Evolutionary conservation across 2,329 filamentous ascomycete genomes (phyloP).

Genomic region (Tetracladium maxilliforme): DNA sequence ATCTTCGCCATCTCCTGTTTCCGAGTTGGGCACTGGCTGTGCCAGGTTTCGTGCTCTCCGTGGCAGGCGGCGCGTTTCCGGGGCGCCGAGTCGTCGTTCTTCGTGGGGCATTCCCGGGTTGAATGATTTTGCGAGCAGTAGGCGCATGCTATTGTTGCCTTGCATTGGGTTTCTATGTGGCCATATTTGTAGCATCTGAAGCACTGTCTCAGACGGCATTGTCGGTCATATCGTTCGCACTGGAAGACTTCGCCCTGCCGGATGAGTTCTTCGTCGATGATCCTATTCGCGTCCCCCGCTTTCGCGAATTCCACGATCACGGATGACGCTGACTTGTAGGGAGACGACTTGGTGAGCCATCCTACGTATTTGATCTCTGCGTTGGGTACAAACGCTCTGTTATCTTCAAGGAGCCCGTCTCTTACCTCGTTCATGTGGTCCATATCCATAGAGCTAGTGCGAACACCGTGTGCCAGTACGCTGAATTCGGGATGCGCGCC

Average conservation of each 20-base stretch:
- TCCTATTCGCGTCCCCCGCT: slow-evolving; percentile 4
- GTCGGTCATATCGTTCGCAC: slow-evolving; percentile 5
- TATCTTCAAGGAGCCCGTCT: slow-evolving; percentile 2
- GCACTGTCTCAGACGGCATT: slow-evolving; percentile 6
- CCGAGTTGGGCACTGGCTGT: slow-evolving; percentile 3
- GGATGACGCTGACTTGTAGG: slow-evolving; percentile 3
- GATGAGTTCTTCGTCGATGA: slow-evolving; percentile 4
- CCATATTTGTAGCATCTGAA: slow-evolving; percentile 7
- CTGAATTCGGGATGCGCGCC: slow-evolving; percentile 4
- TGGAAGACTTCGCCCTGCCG: slow-evolving; percentile 4
- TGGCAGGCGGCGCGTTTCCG: slow-evolving; percentile 4
- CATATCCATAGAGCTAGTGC: slow-evolving; percentile 3
- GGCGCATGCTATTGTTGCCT: slow-evolving; percentile 4
- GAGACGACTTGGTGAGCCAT: slow-evolving; percentile 2
- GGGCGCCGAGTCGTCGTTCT: slow-evolving; percentile 2
- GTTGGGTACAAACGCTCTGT: slow-evolving; percentile 3
- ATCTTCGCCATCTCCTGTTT: slow-evolving; percentile 3
- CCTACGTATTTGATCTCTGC: slow-evolving; percentile 4
- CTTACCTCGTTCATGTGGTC: slow-evolving; percentile 3
- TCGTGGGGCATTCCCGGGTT: slow-evolving; percentile 4
- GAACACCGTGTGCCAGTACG: slow-evolving; percentile 4
- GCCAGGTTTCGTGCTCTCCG: slow-evolving; percentile 4
- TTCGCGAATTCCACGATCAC: slow-evolving; percentile 4
- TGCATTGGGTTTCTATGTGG: slow-evolving; percentile 7
- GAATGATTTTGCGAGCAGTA: slow-evolving; percentile 4